Conservation (phyloP, 2,329 filamentous ascomycete species). For the Trichophyton schoenleinii region DNA sequence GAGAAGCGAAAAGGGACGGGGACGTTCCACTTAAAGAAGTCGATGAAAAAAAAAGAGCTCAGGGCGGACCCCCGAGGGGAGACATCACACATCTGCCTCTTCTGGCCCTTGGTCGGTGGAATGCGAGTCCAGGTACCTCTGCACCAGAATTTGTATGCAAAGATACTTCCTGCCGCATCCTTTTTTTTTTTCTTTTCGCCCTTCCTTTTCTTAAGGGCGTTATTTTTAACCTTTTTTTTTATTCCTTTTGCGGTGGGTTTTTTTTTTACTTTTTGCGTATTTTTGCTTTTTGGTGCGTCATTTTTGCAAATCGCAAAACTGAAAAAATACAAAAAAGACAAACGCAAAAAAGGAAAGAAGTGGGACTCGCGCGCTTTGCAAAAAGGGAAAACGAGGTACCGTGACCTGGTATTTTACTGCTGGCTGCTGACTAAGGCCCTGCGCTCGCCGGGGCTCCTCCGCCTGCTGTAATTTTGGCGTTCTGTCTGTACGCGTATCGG, state of each 20-base stretch:
- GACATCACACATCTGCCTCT: not conserved
- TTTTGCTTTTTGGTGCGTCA: not conserved
- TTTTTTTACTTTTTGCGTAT: not conserved
- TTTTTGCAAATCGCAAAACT: not conserved
- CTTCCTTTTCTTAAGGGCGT: not conserved
- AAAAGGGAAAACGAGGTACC: constrained; percentile 1
- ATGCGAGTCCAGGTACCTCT: not conserved
- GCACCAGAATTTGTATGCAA: not conserved
- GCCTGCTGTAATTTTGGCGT: not conserved
- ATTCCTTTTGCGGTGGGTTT: not conserved
- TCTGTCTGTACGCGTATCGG: not conserved
- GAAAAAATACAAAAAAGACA: not conserved
- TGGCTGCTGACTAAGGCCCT: not conserved
- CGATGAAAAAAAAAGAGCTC: not conserved
- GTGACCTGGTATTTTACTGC: not conserved
- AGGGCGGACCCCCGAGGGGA: not conserved
- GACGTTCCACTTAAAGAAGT: constrained; percentile 4
- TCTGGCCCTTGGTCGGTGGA: not conserved
- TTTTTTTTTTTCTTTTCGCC: not conserved
- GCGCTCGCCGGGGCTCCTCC: not conserved
- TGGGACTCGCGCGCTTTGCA: no score
- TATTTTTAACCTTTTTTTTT: constrained; percentile 3
- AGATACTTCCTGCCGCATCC: not conserved
- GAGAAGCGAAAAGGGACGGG: constrained; percentile 4
- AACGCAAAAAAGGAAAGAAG: not conserved